Evolutionary conservation across 2,329 filamentous ascomycete species (phyloP).

Genomic region (Chaetomium sp.): DNA sequence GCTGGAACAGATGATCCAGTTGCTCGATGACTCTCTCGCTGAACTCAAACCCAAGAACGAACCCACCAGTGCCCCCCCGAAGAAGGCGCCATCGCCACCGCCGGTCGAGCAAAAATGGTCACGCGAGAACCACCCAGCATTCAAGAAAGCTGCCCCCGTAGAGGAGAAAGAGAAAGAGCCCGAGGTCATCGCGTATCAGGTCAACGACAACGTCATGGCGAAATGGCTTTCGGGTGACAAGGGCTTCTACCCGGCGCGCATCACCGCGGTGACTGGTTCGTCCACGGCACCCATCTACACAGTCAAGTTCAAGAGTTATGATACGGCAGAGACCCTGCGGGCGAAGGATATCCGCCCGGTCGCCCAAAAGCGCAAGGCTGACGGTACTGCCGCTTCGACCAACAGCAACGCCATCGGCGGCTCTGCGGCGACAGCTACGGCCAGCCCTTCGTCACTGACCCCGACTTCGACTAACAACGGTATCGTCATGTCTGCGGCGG

Average conservation of each 20-base stretch:
- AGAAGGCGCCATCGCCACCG: conserved; percentile 45
- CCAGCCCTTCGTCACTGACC: conserved; percentile 24
- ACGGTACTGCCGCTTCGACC: conserved; percentile 59
- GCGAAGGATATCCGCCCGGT: conserved; percentile 83
- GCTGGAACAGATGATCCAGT: conserved; percentile 77
- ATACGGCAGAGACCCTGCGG: conserved; percentile 77
- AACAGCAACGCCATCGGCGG: conserved; percentile 39
- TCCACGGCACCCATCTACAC: conserved; percentile 89
- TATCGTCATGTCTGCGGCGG: conserved; percentile 58
- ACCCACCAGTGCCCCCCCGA: conserved; percentile 50
- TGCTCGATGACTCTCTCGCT: conserved; percentile 78
- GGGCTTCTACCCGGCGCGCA: conserved; percentile 86
- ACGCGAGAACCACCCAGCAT: conserved; percentile 77
- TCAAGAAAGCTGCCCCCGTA: conserved; percentile 58
- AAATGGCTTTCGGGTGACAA: conserved; percentile 91
- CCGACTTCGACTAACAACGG: conserved; percentile 53
- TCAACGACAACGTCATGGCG: conserved; percentile 88
- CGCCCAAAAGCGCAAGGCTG: conserved; percentile 82
- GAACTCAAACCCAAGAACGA: conserved; percentile 67
- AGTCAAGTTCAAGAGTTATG: conserved; percentile 93
- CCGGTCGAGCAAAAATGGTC: conserved; percentile 68
- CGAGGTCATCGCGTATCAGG: conserved; percentile 65
- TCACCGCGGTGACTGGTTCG: conserved; percentile 91
- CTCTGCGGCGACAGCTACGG: conserved; percentile 30
- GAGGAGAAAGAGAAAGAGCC: conserved; percentile 54